Base-by-base conservation (phyloP, 306 rosid genomes). In the Comarum palustre region DNA sequence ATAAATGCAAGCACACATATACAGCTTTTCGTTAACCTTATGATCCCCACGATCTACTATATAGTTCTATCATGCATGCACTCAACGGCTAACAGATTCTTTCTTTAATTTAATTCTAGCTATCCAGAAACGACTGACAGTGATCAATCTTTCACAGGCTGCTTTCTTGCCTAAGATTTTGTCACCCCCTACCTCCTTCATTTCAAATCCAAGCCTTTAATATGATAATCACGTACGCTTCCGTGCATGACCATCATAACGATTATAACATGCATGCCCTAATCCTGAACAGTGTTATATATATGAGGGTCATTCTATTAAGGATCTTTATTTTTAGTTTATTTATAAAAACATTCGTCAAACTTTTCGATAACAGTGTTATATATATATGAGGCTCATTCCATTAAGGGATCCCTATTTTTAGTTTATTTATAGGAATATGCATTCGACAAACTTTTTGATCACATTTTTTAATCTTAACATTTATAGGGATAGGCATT, bases 1-100 rank as follows among this genome's bases (percentile, higher is more conserved):
- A 29, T 47, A 17, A 48, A 68, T 66, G 71, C 42, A 19, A 29
- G 59, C 72, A 47, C 59, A 19, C 22, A 48, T 31, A 69, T 69
- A 47, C 39, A 48, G 32, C 61, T 12, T 48, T 48, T 17, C 43
- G 63, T 13, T 22, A 22, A 58, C 27, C 12, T 68, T 17, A 47
- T 48, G 60, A 47, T n/a, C 4, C 43, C 73, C 73, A 19, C 60
- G 45, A 38, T 13, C 73, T 10, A 22, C 32, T 58, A 1, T 25
- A 24, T 13, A 58, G 60, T 54, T n/a, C 60, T 54, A 24, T 13
- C n/a, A n/a, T n/a, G 31, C 36, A 58, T 58, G 31, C 29, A 68
- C 60, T 11, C 60, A 68, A 17, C 27, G 73, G 41, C 54, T 12
- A 31, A 29, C 45, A 19, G 29, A 10, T 4, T 8, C 27, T n/a